Conservation (phyloP, 1,284 basidiomycete genomes). For the Abortiporus biennis region DNA sequence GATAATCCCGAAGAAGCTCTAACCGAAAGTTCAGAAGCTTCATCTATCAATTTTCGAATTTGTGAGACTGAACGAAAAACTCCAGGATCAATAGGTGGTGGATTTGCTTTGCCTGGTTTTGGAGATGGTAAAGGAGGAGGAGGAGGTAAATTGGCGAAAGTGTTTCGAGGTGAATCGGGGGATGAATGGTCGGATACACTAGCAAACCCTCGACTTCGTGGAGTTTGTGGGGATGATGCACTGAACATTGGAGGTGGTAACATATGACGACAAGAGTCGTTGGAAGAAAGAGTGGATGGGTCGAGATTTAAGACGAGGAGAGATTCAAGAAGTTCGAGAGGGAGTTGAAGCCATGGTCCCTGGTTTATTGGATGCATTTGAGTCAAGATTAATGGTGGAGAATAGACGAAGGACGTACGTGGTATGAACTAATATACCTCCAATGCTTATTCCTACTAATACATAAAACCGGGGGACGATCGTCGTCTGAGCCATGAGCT, state of each 20-base stretch:
- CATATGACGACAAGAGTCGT: no score
- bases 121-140: slow-evolving; percentile 43
- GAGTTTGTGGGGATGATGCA: slow-evolving; percentile 23
- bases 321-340: slow-evolving; percentile 76
- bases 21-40: slow-evolving; percentile 76
- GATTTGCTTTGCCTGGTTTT: slow-evolving; percentile 55
- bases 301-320: slow-evolving; percentile 70
- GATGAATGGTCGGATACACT: slow-evolving; percentile 44
- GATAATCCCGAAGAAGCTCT: slow-evolving; percentile 76
- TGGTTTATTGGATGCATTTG: slow-evolving; percentile 21
- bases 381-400: neutral
- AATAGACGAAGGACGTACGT: slow-evolving; percentile 43
- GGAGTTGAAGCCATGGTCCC: slow-evolving; percentile 86
- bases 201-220: slow-evolving; percentile 34
- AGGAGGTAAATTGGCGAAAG: slow-evolving; percentile 32
- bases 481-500: slow-evolving; percentile 25
- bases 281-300: slow-evolving; percentile 49
- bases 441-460: slow-evolving; percentile 85
- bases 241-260: slow-evolving; percentile 25
- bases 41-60: slow-evolving; percentile 76
- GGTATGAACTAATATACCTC: slow-evolving; percentile 83
- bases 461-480: slow-evolving; percentile 56
- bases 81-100: slow-evolving; percentile 80
- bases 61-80: slow-evolving; percentile 68
- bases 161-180: slow-evolving; percentile 43